Conservation (phyloP, 2,329 filamentous ascomycete genomes). For the Neofusicoccum parvum region DNA sequence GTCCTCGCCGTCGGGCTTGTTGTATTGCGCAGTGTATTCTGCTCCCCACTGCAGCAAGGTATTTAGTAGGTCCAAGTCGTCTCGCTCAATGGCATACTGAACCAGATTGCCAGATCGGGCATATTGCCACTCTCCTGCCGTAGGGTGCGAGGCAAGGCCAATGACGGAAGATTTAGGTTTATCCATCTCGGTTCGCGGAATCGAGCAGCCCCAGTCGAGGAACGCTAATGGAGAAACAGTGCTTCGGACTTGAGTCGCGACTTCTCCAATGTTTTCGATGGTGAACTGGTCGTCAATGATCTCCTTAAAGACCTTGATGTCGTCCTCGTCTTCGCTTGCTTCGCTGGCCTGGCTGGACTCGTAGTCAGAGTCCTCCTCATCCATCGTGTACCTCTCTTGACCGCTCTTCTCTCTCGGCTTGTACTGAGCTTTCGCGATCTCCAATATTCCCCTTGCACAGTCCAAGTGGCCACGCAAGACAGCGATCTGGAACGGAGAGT, state of each 20-base stretch:
- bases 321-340: slow-evolving; percentile 30
- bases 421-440: slow-evolving; percentile 72
- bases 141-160: slow-evolving; percentile 20
- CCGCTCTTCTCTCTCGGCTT: slow-evolving; percentile 54
- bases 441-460: slow-evolving; percentile 66
- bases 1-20: slow-evolving; percentile 25
- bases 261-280: slow-evolving; percentile 72
- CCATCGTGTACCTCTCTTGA: slow-evolving; percentile 51
- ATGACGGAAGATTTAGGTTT: slow-evolving; percentile 9
- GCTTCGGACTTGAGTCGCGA: slow-evolving; percentile 67
- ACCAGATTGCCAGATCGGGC: slow-evolving; percentile 25
- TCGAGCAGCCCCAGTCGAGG: slow-evolving; percentile 44
- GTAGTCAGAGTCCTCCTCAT: slow-evolving; percentile 38
- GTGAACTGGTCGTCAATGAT: slow-evolving; percentile 70
- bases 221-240: slow-evolving; percentile 57
- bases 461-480: slow-evolving; percentile 66
- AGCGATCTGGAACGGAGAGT: slow-evolving; percentile 69
- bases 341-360: slow-evolving; percentile 40
- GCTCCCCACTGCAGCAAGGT: slow-evolving; percentile 25
- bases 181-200: not conserved
- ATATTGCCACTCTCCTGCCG: not conserved
- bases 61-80: slow-evolving; percentile 27
- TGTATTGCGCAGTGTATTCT: slow-evolving; percentile 25
- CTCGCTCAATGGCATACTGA: slow-evolving; percentile 34
- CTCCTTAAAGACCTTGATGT: slow-evolving; percentile 48